Evolutionary conservation across 495 filamentous ascomycete species (phyloP).

Genomic region (Penicillium taxi): DNA sequence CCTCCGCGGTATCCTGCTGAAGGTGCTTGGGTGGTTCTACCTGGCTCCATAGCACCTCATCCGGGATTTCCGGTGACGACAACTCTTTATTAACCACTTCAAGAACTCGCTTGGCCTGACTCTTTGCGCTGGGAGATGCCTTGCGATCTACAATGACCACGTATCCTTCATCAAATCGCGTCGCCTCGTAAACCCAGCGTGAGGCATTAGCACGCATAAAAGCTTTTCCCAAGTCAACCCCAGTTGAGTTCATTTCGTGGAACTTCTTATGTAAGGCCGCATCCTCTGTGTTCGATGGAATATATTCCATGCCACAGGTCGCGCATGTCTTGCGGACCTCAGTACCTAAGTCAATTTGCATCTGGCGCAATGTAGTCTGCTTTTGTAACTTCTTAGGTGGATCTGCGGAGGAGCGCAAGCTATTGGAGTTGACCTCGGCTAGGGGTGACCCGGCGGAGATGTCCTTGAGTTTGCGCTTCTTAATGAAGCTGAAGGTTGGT

Average conservation of each 20-base stretch:
- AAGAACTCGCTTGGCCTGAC: conserved; percentile 52
- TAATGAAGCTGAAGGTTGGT: conserved; percentile 46
- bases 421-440: conserved; percentile 46
- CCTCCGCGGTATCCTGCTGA: conserved; percentile 22
- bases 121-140: conserved; percentile 44
- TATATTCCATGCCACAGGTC: conserved; percentile 64
- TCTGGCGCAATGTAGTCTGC: conserved; percentile 47
- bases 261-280: conserved; percentile 57
- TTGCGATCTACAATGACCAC: conserved; percentile 52
- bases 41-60: conserved; percentile 52
- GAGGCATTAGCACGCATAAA: conserved; percentile 43
- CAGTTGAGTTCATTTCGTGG: conserved; percentile 57
- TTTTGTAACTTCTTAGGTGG: conserved; percentile 25
- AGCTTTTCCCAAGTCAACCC: conserved; percentile 54
- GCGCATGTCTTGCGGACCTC: conserved; percentile 53
- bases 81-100: conserved; percentile 62
- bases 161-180: conserved; percentile 41
- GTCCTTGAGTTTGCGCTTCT: conserved; percentile 47
- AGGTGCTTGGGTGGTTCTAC: conserved; percentile 33
- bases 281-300: conserved; percentile 58
- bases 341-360: conserved; percentile 59
- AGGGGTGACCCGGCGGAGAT: conserved; percentile 31
- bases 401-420: conserved; percentile 36
- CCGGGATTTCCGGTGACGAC: conserved; percentile 52
- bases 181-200: conserved; percentile 40